A percentile compares a stretch with the other conserved stretches of the same genome.
Evolutionary conservation across 345 rosid genomes (phyloP).

Genomic region (Populus davidiana): DNA sequence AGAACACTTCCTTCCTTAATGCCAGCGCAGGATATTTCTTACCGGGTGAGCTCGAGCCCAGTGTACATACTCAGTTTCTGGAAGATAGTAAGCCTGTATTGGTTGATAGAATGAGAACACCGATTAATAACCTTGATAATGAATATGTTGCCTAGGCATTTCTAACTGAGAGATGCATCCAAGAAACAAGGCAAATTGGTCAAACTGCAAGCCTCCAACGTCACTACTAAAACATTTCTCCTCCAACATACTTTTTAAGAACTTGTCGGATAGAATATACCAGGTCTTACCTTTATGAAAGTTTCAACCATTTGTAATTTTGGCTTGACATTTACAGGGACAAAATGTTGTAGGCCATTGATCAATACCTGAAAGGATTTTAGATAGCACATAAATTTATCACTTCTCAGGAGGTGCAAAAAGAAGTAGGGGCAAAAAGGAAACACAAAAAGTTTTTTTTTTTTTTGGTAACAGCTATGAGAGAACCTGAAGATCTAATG

Average conservation of each 20-base stretch:
- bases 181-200: background rate
- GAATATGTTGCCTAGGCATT: background rate
- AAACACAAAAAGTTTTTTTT: background rate
- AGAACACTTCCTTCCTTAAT: background rate
- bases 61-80: conserved; percentile 92
- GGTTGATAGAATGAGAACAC: background rate
- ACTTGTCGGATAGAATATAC: background rate
- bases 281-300: conserved; percentile 66
- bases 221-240: background rate
- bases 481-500: conserved; percentile 84
- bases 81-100: conserved; percentile 86
- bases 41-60: conserved; percentile 96
- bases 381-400: background rate
- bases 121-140: background rate
- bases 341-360: conserved; percentile 83
- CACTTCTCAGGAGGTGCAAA: background rate
- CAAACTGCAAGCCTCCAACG: background rate
- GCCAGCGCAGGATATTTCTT: conserved; percentile 21
- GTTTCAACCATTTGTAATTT: conserved; percentile 77
- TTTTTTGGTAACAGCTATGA: background rate
- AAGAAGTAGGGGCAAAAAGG: background rate
- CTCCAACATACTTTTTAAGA: background rate
- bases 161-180: background rate
- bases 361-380: conserved; percentile 63
- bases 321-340: conserved; percentile 64